These are phyloP conservation scores for Sicyos baderoa DNA, from an alignment of 306 rosid species.

Conservation along the genomic window DNA sequence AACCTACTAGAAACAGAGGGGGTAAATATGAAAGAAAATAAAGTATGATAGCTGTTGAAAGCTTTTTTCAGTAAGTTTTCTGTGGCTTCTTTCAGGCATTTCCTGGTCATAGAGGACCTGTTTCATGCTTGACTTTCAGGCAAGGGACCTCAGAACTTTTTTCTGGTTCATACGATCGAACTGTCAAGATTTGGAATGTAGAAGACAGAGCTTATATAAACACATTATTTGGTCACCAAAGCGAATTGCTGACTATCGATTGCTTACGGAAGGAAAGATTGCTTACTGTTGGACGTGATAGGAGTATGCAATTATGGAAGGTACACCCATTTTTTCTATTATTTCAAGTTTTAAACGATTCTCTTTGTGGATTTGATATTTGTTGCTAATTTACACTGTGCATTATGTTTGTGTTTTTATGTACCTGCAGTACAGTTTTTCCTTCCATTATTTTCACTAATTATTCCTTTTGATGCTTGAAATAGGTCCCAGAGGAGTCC, in stretches of 20 bases:
- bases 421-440: neutral
- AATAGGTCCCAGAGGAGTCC: constrained; percentile 93
- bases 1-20: neutral
- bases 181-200: constrained; percentile 90
- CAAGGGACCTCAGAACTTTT: constrained; percentile 87
- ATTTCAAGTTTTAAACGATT: neutral
- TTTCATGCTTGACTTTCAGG: constrained; percentile 80
- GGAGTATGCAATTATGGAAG: constrained; percentile 85
- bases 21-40: neutral
- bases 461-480: constrained; percentile 22
- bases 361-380: neutral
- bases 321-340: constrained; percentile 27
- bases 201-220: constrained; percentile 85
- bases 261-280: constrained; percentile 85
- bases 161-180: constrained; percentile 92
- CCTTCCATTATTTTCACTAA: constrained; percentile 2
- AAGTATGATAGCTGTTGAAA: constrained; percentile 9
- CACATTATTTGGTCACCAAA: constrained; percentile 88
- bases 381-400: neutral
- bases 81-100: constrained; percentile 56
- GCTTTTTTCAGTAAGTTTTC: constrained; percentile 12
- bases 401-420: neutral
- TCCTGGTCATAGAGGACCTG: constrained; percentile 83
- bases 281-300: constrained; percentile 78
- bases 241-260: constrained; percentile 68